Evolutionary conservation across 2,329 filamentous ascomycete genomes (phyloP).

Genomic region (Aspergillus fijiensis): DNA sequence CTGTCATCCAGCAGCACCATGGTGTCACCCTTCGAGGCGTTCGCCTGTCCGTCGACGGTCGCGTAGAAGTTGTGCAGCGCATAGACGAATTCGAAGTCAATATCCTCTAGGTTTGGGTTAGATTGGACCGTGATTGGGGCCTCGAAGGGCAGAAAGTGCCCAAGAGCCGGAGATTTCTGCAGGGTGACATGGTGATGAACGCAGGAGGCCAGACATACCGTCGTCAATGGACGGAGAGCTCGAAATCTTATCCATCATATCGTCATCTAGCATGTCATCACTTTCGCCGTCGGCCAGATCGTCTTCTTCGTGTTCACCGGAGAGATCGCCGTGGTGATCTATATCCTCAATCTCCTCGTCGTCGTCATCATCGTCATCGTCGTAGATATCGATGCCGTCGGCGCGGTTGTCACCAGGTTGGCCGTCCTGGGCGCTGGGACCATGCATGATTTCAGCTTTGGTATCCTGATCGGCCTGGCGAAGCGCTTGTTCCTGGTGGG

Average conservation of each 20-base stretch:
- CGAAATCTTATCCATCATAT: constrained; percentile 98
- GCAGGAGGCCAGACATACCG: constrained; percentile 57
- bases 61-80: constrained; percentile 96
- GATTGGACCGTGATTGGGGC: constrained; percentile 63
- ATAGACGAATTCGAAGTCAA: constrained; percentile 99
- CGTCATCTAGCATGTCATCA: constrained; percentile 76
- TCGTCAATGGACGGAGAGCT: constrained; percentile 98
- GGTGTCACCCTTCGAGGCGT: constrained; percentile 96
- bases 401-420: constrained; percentile 43
- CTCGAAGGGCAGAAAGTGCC: not conserved
- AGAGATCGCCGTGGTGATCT: constrained; percentile 19
- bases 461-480: constrained; percentile 76
- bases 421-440: constrained; percentile 60
- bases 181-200: not conserved
- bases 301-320: constrained; percentile 41
- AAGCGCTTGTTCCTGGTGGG: constrained; percentile 83
- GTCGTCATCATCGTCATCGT: constrained; percentile 30
- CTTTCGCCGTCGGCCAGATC: constrained; percentile 64
- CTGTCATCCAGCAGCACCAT: constrained; percentile 98
- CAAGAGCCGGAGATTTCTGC: too few relatives aligned
- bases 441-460: constrained; percentile 68
- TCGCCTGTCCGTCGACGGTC: constrained; percentile 96
- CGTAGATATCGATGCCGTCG: constrained; percentile 35
- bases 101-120: constrained; percentile 90
- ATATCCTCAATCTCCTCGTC: constrained; percentile 17